Percentiles rank a stretch among this genome's conserved stretches.
These are phyloP conservation scores for Colletotrichum euphorbiae DNA, from an alignment of 2,329 filamentous ascomycete genomes.

Conservation along the genomic window DNA sequence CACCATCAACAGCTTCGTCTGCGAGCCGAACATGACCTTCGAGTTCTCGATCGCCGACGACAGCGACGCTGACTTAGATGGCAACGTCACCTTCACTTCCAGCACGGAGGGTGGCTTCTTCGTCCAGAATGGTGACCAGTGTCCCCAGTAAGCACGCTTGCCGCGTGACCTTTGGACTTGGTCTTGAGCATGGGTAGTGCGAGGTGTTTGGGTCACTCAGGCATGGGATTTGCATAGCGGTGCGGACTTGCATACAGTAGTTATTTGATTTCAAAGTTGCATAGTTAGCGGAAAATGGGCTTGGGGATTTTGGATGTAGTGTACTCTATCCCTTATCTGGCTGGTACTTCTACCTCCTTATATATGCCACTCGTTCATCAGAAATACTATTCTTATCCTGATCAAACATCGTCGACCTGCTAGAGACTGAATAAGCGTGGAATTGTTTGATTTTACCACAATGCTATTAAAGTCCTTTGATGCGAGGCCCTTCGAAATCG, in stretches of 20 bases:
- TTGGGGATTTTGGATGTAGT: not conserved
- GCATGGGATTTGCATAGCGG: not conserved
- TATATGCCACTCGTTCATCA: too few relatives aligned
- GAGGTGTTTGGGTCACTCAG: not conserved
- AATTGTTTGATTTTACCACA: too few relatives aligned
- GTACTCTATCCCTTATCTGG: not conserved
- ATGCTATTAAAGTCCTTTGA: too few relatives aligned
- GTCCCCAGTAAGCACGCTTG: constrained; percentile 1
- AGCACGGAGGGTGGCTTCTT: constrained; percentile 16
- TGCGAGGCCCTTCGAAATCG: not conserved
- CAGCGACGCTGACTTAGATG: not conserved
- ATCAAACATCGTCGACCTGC: too few relatives aligned
- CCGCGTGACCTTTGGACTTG: not conserved
- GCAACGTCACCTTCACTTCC: constrained; percentile 20
- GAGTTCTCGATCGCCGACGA: constrained; percentile 29
- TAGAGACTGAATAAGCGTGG: too few relatives aligned
- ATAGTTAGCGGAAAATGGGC: not conserved
- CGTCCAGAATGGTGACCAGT: constrained; percentile 33
- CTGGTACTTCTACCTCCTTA: constrained; percentile 20
- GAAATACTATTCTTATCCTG: too few relatives aligned
- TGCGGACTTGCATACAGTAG: too few relatives aligned
- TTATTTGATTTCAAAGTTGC: not conserved
- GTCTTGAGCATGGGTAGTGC: not conserved
- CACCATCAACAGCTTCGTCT: constrained; percentile 34
- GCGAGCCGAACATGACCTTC: constrained; percentile 11